Percentiles rank a stretch among this genome's conserved stretches.
Conservation (phyloP, 345 rosid species). For the Bruguiera gymnorhiza region DNA sequence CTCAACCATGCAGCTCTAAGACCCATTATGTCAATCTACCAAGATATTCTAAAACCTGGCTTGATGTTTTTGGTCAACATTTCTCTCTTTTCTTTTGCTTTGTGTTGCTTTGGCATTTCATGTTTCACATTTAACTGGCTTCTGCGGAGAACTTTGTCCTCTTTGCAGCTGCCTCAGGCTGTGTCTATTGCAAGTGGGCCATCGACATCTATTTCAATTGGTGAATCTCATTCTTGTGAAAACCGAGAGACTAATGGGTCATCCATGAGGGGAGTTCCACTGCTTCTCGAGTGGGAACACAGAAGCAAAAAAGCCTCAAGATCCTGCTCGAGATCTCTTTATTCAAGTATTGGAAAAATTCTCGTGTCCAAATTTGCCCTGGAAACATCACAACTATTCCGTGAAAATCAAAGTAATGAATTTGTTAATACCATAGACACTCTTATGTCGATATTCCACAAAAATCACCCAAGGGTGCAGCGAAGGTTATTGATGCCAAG, state of each 20-base stretch:
- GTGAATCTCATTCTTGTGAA: slow-evolving; percentile 42
- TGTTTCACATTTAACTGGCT: slow-evolving; percentile 22
- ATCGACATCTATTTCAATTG: slow-evolving; percentile 38
- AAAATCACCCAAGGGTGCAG: slow-evolving; percentile 36
- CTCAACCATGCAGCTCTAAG: neutral
- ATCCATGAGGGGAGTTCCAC: slow-evolving; percentile 29
- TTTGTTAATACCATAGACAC: slow-evolving; percentile 40
- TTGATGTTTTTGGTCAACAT: neutral
- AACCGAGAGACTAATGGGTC: slow-evolving; percentile 41
- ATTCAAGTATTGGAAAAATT: slow-evolving; percentile 88
- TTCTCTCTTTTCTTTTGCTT: neutral
- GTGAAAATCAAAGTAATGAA: slow-evolving; percentile 59
- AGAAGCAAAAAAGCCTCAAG: slow-evolving; percentile 65
- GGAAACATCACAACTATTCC: slow-evolving; percentile 81
- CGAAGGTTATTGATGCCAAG: slow-evolving; percentile 37
- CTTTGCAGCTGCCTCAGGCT: slow-evolving; percentile 86
- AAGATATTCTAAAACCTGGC: neutral
- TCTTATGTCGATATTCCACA: slow-evolving; percentile 38
- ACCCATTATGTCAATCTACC: neutral
- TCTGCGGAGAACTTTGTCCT: slow-evolving; percentile 74
- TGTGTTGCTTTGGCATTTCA: neutral
- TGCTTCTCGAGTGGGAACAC: slow-evolving; percentile 46
- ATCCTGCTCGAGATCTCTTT: slow-evolving; percentile 89
- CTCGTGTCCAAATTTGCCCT: slow-evolving; percentile 92
- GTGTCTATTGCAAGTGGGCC: slow-evolving; percentile 60